Evolutionary conservation across 495 filamentous ascomycete species (phyloP), one percentile per base, ranked within the genome.

Genomic region (Penicillium silybi): DNA sequence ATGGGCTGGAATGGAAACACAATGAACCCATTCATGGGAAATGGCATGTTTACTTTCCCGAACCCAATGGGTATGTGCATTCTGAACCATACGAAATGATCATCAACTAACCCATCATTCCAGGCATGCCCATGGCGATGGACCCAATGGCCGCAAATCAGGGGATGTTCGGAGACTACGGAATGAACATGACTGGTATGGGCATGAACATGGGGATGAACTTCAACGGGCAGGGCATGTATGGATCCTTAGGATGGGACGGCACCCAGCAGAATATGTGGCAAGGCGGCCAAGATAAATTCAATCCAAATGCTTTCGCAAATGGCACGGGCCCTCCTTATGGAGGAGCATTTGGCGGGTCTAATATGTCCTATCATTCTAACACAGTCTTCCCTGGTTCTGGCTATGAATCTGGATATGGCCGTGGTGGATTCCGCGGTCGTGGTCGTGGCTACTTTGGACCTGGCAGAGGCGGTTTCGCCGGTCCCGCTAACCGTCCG

Each of bases 141-240:
- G 88, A 90, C 77, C 88, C 87, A 60, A 92, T 92, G 87, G 77
- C 78, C 74, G 88, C 90, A 82, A 75, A 74, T 70, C 88, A 93
- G 71, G 85, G 82, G 68, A 92, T 95, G 86, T 89, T 88, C 80
- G 85, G 87, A 70, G 88, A 86, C 52, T 92, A 85, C 73, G 85
- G 85, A 76, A 90, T 91, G 87, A 88, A 86, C 80, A 92, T 92
- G 86, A 85, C 85, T 82, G 86, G 85, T 77, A 91, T 90, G 88
- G 88, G 85, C 70, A 90, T 93, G 88, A 85, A 85, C 61, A 85
- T 86, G 82, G 87, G 85, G 73, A 73, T 79, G 76, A 88, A 85
- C 59, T 92, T 83, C 79, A 82, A 85, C 71, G 79, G 77, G 60
- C 80, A 82, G 66, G 74, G 75, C 61, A 78, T 76, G 69, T 81